These are phyloP conservation scores for Hypoxylon lienhwacheense DNA, from an alignment of 495 filamentous ascomycete species.

Conservation along the genomic window DNA sequence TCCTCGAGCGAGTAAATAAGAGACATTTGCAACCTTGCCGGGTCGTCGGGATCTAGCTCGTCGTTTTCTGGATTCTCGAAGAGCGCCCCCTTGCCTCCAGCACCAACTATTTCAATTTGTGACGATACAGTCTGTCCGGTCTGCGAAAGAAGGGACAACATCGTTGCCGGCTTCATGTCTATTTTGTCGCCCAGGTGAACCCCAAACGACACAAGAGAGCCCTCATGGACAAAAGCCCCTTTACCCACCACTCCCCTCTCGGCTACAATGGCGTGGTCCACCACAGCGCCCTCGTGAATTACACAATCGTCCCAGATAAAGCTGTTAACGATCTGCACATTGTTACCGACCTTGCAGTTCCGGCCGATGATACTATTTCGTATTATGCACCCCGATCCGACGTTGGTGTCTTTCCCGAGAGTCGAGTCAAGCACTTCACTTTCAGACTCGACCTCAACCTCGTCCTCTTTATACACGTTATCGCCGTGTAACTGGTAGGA, in stretches of 20 bases:
- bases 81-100: slow-evolving; percentile 54
- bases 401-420: slow-evolving; percentile 72
- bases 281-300: slow-evolving; percentile 70
- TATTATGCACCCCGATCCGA: slow-evolving; percentile 71
- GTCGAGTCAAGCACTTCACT: slow-evolving; percentile 60
- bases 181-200: slow-evolving; percentile 67
- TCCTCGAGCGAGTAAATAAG: slow-evolving; percentile 70
- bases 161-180: slow-evolving; percentile 34
- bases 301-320: slow-evolving; percentile 88
- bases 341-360: slow-evolving; percentile 80
- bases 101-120: slow-evolving; percentile 61
- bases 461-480: slow-evolving; percentile 70
- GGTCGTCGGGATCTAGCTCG: slow-evolving; percentile 46
- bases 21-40: slow-evolving; percentile 42
- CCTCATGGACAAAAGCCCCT: slow-evolving; percentile 65
- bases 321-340: slow-evolving; percentile 75
- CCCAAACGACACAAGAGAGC: slow-evolving; percentile 77
- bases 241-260: slow-evolving; percentile 69
- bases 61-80: slow-evolving; percentile 57
- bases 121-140: slow-evolving; percentile 47
- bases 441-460: slow-evolving; percentile 60
- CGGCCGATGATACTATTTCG: slow-evolving; percentile 76
- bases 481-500: slow-evolving; percentile 73
- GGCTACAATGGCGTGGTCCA: slow-evolving; percentile 76
- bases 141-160: slow-evolving; percentile 45